These are phyloP conservation scores for Blastobotrys peoriensis DNA, from an alignment of 805 yeast genomes.

Conservation along the genomic window DNA sequence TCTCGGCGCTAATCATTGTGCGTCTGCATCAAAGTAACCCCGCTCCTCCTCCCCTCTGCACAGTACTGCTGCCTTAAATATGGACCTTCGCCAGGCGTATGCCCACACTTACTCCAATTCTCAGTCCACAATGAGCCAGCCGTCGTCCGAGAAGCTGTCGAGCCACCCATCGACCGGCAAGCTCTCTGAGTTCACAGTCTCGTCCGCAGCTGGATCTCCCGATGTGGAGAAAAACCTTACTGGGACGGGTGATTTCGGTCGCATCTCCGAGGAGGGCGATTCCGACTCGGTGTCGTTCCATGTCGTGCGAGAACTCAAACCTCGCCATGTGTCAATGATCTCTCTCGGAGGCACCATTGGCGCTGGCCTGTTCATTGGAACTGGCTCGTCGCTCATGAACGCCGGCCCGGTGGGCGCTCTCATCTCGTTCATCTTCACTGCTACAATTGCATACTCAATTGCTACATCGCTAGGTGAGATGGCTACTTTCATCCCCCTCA, in stretches of 20 bases:
- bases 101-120: neutral
- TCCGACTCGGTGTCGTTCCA: conserved; percentile 1
- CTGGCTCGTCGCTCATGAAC: conserved; percentile 54
- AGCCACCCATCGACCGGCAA: neutral
- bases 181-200: neutral
- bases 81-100: neutral
- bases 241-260: neutral
- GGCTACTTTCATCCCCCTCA: conserved; percentile 68
- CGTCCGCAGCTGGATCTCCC: neutral
- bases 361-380: conserved; percentile 69
- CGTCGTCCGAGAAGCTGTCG: neutral
- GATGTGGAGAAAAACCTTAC: neutral
- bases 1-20: no score
- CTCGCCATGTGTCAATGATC: conserved; percentile 71
- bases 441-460: conserved; percentile 58
- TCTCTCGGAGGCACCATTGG: conserved; percentile 82
- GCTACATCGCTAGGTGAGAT: conserved; percentile 73
- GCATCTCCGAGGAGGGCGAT: conserved; percentile 1
- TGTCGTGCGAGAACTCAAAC: conserved; percentile 41
- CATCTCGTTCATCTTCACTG: conserved; percentile 63
- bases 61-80: no score
- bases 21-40: no score
- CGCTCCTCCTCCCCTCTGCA: no score
- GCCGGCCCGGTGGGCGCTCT: conserved; percentile 70
- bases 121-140: neutral